Base-by-base conservation (phyloP, 2,329 filamentous ascomycete genomes). In the Delphinella strobiligena region DNA sequence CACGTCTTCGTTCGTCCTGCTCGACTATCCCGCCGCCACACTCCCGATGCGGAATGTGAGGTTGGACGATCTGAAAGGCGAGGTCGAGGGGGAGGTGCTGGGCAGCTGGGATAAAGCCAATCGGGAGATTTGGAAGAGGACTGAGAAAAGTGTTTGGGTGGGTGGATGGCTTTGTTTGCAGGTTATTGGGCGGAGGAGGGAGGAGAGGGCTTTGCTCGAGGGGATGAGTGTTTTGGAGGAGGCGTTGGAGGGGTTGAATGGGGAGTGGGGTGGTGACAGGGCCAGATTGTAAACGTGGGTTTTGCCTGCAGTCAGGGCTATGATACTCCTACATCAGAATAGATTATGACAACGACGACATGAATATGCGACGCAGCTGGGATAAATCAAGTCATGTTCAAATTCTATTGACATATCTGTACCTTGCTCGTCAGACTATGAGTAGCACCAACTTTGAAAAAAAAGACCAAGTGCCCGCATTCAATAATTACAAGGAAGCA, bases 31-130 rank as follows among this genome's bases (percentile, higher is more conserved):
- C 0, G 70, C 75, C 2, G 78, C 71, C 14, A 52, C 61, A 0
- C 45, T 80, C 1, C 76, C 76, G 0, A 67, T 80, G 1, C 59
- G 75, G 2, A 51, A 54, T 1, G 64, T 78, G 37, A 52, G 44
- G 0, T 58, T 65, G 38, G 51, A 49, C 1, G 77, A 80, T 56
- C 56, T 76, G 45, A 52, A 67, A 19, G 65, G 59, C 14, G 63
- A 71, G 34, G 59, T 75, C 37, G 47, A 52, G 1, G 54, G 47
- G 47, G 17, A 51, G 51, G 4, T 60, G 40, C 42, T 74, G 17
- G 66, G 69, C 7, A 70, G 63, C 36, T 80, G 74, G 75, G 77
- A 81, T 52, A 70, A 71, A 53, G 63, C 60, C 12, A 79, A 79
- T 51, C 60, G 72, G 19, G 64, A 68, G 47, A 53, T 80, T 11